Evolutionary conservation across 2,329 filamentous ascomycete genomes (phyloP), one percentile per base, ranked within the genome.

Genomic region (Fusarium coicis): DNA sequence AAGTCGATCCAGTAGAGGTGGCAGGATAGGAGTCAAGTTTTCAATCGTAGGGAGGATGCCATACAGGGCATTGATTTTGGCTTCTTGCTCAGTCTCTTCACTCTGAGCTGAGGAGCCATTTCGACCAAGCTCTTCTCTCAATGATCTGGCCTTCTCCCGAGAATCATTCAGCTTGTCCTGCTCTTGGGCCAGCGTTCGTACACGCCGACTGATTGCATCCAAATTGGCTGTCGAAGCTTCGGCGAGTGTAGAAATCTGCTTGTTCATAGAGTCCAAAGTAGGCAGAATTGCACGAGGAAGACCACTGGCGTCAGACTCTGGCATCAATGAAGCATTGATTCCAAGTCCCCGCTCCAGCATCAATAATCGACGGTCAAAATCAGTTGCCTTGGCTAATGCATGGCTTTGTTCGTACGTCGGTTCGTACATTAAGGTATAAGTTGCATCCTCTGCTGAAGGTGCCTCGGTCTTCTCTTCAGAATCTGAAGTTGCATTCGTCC

Each of bases 31-130:
- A 10, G 94, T 89, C 12, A 99, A 87, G 63, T 88, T 93, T 82
- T 97, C 95, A 66, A 99, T 96, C 0, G 94, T 96, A 3, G 95
- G 92, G 21, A 99, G 85, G 7, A 94, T 93, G 3, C 93, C 93
- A 82, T 98, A 98, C 10, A 99, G 88, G 4, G 95, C 93, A 74
- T 97, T 96, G 80, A 99, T 93, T 81, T 97, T 97, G 59, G 93
- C 88, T 44, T 91, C 88, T 76, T 97, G 93, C 76, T 97, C 94
- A 14, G 87, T 84, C 72, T 92, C 86, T 63, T 88, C 81, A 14
- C 78, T 77, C 26, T 86, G 83, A 9, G 83, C 78, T 3, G 83
- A 75, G 7, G 84, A 80, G 14, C 80, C 84, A 23, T 86, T 85
- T 36, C 84, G 82, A 15, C 85, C 85, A 28, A 91, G 83, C 34